phyloP scores from a whole-genome alignment of 345 rosid genomes.

The Eucalyptus erythrocorys region DNA sequence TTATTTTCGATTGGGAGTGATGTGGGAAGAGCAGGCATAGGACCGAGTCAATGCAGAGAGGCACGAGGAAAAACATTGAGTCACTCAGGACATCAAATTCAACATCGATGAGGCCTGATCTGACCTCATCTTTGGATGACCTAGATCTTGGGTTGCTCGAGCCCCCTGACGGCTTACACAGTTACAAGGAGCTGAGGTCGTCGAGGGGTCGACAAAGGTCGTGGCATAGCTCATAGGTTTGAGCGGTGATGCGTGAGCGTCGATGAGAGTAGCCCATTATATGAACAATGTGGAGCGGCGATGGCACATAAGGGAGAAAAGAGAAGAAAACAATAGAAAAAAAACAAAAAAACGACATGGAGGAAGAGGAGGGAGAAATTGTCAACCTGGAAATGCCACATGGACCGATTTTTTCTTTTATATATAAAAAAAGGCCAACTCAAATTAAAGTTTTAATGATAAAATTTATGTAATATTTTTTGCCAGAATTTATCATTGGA shows the following conservation, averaged over 20 bases:
- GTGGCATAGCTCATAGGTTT: background rate
- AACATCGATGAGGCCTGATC: background rate
- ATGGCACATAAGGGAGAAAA: fast-evolving
- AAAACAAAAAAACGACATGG: fast-evolving
- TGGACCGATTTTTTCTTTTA: background rate
- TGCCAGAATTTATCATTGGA: fast-evolving
- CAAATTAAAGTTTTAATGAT: no score
- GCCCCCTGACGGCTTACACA: background rate
- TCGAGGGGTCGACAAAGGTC: background rate
- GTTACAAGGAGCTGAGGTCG: background rate
- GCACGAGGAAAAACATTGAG: background rate
- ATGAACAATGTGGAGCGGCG: background rate
- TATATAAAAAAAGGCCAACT: no score
- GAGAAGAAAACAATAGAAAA: fast-evolving
- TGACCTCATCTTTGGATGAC: background rate
- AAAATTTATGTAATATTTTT: background rate
- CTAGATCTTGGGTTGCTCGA: background rate
- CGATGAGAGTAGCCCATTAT: fast-evolving
- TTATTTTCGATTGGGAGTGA: background rate
- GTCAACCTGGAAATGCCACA: background rate
- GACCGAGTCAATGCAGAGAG: background rate
- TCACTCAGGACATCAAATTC: background rate
- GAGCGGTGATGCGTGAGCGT: background rate
- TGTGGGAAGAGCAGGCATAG: background rate
- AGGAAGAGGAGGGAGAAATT: background rate